Base-by-base conservation (phyloP, 2,329 filamentous ascomycete species). In the Arachnomyces sp. region DNA sequence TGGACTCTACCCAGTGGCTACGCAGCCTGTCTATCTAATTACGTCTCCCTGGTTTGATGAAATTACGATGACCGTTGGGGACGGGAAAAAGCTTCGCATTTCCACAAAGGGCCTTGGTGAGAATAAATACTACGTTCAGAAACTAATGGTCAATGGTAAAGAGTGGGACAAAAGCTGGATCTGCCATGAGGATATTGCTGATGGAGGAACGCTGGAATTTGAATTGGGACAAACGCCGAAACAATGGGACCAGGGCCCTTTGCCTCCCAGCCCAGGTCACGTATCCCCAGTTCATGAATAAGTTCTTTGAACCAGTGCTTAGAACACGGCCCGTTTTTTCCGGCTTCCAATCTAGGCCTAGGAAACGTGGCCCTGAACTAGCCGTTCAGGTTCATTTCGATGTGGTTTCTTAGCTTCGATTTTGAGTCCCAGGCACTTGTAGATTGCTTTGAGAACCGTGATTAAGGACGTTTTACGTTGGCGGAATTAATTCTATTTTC, bases 101-200 rank as follows among this genome's bases (percentile, higher is more conserved):
- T 66, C 55, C 0, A 69, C 73, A 0, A 51, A 49, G 4, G 67
- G 69, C 0, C 49, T 74, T 9, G 63, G 61, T 1, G 55, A 61
- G 3, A 53, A 68, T 2, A 67, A 67, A 2, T 70, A 66, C 31
- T 79, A 71, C 44, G 68, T 80, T 4, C 72, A 77, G 49, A 64
- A 63, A 2, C 59, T 78, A 1, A 70, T 58, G 40, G 68, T 78
- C 29, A 77, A 78, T 43, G 74, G 72, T 0, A 42, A 71, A 39
- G 2, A 41, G 0, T 77, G 74, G 75, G 49, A 60, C 1, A 69
- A 65, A 57, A 78, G 73, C 39, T 78, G 75, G 75, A 63, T 78
- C 13, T 63, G 68, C 40, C 73, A 78, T 52, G 63, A 67, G 1
- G 71, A 78, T 51, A 35, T 60, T 17, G 57, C 53, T 58, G 51